Conservation (phyloP, 129 eudicot species). For the Helianthus tuberosus region DNA sequence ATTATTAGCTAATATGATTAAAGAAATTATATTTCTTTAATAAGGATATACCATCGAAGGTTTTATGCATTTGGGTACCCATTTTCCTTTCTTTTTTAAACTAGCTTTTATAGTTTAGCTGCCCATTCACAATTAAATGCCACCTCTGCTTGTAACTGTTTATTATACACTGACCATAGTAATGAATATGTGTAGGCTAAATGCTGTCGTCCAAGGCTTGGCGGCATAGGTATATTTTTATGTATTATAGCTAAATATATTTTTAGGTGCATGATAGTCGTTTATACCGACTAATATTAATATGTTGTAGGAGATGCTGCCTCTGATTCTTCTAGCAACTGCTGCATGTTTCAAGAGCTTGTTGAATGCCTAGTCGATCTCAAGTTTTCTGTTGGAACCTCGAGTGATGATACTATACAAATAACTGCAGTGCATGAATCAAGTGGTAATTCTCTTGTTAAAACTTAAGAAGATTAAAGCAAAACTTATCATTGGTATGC, state of each 20-base stretch:
- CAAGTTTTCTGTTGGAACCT: slow-evolving; percentile 50
- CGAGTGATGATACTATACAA: slow-evolving; percentile 43
- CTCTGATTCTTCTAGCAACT: slow-evolving; percentile 35
- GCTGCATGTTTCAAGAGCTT: slow-evolving; percentile 79
- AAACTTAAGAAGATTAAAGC: not conserved
- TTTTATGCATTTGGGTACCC: not conserved
- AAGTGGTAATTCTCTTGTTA: slow-evolving; percentile 60
- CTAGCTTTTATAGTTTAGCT: not conserved
- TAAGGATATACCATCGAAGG: too few relatives aligned
- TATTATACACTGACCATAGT: slow-evolving; percentile 24
- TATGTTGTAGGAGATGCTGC: slow-evolving; percentile 30
- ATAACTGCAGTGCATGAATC: slow-evolving; percentile 73
- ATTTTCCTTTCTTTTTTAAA: not conserved
- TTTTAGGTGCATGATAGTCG: not conserved
- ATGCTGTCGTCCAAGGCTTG: slow-evolving; percentile 61
- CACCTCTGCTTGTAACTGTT: slow-evolving; percentile 4
- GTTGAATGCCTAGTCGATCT: slow-evolving; percentile 68
- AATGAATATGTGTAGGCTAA: slow-evolving; percentile 46
- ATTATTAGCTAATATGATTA: not conserved
- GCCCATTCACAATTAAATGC: not conserved
- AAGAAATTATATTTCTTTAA: not conserved
- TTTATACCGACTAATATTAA: not conserved
- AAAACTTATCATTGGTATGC: slow-evolving; percentile 3
- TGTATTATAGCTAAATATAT: not conserved
- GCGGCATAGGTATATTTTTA: slow-evolving; percentile 51